These are phyloP conservation scores for Neonectria hederae DNA, from an alignment of 2,329 filamentous ascomycete genomes.

Conservation along the genomic window DNA sequence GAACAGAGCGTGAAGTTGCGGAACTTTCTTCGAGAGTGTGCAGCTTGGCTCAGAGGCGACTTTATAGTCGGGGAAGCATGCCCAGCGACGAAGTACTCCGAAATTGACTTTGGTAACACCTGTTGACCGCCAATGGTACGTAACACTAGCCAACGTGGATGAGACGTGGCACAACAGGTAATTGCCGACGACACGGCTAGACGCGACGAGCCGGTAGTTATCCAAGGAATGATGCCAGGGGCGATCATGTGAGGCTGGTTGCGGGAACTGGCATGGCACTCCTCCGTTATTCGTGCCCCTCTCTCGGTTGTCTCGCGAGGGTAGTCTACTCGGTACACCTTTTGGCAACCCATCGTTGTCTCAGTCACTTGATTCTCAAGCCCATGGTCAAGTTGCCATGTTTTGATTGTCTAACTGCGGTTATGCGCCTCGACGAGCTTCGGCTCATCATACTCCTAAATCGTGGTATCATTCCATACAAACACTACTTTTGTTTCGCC, in stretches of 20 bases:
- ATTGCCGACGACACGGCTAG: background rate
- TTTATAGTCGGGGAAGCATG: background rate
- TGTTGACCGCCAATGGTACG: slow-evolving; percentile 8
- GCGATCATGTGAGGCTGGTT: background rate
- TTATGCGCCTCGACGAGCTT: slow-evolving; percentile 17
- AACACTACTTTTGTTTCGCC: slow-evolving; percentile 26
- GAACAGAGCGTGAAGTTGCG: background rate
- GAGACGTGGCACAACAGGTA: slow-evolving; percentile 6
- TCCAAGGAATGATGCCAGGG: background rate
- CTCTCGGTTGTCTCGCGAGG: background rate
- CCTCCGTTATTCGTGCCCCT: background rate
- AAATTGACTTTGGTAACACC: background rate
- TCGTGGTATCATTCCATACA: slow-evolving; percentile 43
- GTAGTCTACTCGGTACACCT: background rate
- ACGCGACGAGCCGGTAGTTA: background rate
- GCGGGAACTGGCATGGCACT: background rate
- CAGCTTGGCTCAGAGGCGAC: background rate
- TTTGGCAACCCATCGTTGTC: background rate
- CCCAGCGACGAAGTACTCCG: background rate
- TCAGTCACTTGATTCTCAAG: background rate
- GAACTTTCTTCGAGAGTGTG: background rate
- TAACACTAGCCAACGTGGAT: slow-evolving; percentile 5
- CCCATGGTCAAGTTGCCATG: slow-evolving; percentile 7
- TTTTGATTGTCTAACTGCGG: slow-evolving; percentile 26
- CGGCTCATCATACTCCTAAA: slow-evolving; percentile 36